Evolutionary conservation across 495 filamentous ascomycete species (phyloP), one percentile per base, ranked within the genome.

Genomic region (Cladorrhinum samala): DNA sequence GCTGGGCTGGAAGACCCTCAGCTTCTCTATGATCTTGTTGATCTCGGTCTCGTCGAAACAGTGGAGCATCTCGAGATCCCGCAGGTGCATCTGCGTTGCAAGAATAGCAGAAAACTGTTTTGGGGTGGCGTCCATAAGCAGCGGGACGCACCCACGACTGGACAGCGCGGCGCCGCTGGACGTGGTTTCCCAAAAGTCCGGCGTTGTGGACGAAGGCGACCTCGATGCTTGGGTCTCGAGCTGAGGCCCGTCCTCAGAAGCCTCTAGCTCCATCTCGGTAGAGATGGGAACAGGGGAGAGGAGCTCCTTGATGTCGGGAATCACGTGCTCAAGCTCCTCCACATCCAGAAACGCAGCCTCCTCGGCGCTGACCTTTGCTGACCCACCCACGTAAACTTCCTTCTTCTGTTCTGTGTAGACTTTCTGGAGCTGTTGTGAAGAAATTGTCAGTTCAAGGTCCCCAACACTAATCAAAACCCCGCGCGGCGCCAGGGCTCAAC

Each of bases 51-150:
- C 52, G 16, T 58, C 53, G 9, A 65, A 49, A 5, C 25, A 46
- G 8, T 62, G 55, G 1, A 66, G 52, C 56, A 66, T 57, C n/a
- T 56, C 19, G 16, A 66, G 30, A 11, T 60, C 56, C 11, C 49
- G 18, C 7, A 66, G 49, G 41, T 60, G 62, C 7, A 16, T 38
- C 30, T 66, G 63, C 13, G 56, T 58, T 13, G 36, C 54, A n/a
- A 58, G 5, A 25, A 66, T 46, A 9, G 55, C 45, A 0, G 56
- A 46, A 41, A 53, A 61, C 13, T 66, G 57, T 20, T 21, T 14
- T 11, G 36, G 9, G n/a, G 49, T 56, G 2, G 60, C 49, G 2
- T 47, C 37, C 1, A 44, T 25, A 4, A 42, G 50, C n/a, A 66
- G 30, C 5, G 63, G 63, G 1, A 58, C 36, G 23, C 63, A 66